Evolutionary conservation across 2,329 filamentous ascomycete species (phyloP).

Genomic region (Aspergillus amoenus): DNA sequence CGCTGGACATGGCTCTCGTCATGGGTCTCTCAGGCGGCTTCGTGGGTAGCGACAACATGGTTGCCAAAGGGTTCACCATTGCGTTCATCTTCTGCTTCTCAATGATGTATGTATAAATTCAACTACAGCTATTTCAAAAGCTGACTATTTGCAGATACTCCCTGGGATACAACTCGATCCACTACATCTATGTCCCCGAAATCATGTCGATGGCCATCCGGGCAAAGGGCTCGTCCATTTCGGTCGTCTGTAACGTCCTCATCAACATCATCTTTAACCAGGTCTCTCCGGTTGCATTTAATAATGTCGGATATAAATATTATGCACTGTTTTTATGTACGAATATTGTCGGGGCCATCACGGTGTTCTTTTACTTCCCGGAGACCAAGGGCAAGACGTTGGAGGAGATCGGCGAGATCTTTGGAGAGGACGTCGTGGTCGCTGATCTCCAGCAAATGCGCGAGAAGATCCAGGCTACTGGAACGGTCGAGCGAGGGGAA

Average conservation of each 20-base stretch:
- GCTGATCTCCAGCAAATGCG: not conserved
- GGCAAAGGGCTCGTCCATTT: slow-evolving; percentile 25
- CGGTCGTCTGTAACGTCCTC: slow-evolving; percentile 30
- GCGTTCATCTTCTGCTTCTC: too few species aligned
- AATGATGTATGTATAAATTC: too few species aligned
- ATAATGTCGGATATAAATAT: too few species aligned
- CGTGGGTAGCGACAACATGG: too few species aligned
- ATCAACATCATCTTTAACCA: slow-evolving; percentile 31
- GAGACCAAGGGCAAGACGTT: slow-evolving; percentile 20
- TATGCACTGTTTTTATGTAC: slow-evolving; percentile 18
- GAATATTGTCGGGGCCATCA: slow-evolving; percentile 15
- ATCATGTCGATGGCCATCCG: slow-evolving; percentile 29
- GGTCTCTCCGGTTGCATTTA: slow-evolving; percentile 16
- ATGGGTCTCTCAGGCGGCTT: too few species aligned
- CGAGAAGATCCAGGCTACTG: too few species aligned
- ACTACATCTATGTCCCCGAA: slow-evolving; percentile 13
- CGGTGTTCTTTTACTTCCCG: slow-evolving; percentile 19
- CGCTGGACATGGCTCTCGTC: too few species aligned
- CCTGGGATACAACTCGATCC: not conserved
- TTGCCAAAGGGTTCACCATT: too few species aligned
- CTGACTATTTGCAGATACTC: too few species aligned
- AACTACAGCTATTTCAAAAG: accelerated
- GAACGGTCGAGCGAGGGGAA: too few species aligned
- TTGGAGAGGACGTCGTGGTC: slow-evolving; percentile 23
- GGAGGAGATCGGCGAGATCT: slow-evolving; percentile 24